Percentiles rank a stretch among this genome's conserved stretches.
These are phyloP conservation scores for Cynara cardunculus DNA, from an alignment of 129 eudicot genomes.

Conservation along the genomic window DNA sequence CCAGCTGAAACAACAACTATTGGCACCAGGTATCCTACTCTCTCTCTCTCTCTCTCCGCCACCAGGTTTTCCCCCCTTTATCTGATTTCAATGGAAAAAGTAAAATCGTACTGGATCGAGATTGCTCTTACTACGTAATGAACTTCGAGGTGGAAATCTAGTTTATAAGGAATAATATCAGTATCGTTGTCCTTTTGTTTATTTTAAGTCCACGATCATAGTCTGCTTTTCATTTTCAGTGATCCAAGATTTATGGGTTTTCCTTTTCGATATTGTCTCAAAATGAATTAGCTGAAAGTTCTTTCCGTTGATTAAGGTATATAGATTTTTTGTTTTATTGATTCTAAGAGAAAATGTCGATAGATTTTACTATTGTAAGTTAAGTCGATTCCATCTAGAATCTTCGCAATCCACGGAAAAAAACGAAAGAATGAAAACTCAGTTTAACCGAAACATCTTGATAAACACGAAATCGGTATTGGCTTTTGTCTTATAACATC, in stretches of 20 bases:
- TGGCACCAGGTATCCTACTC: slow-evolving; percentile 21
- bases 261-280: not conserved
- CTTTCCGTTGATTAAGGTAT: not conserved
- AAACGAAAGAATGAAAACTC: not conserved
- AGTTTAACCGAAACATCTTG: not conserved
- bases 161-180: not conserved
- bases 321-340: not conserved
- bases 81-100: not conserved
- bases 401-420: not conserved
- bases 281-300: not conserved
- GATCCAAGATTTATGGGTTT: not conserved
- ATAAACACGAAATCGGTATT: not conserved
- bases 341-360: not conserved
- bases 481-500: not conserved
- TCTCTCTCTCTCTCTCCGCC: not conserved
- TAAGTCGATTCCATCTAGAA: not conserved
- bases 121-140: not conserved
- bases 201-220: not conserved
- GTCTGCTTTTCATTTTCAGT: not conserved
- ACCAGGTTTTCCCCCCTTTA: not conserved
- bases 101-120: not conserved
- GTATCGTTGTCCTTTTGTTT: not conserved
- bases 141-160: not conserved
- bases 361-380: not conserved
- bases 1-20: slow-evolving; percentile 13